Conservation (phyloP, 352 stramenopile species). For the Phytophthora pluvialis region DNA sequence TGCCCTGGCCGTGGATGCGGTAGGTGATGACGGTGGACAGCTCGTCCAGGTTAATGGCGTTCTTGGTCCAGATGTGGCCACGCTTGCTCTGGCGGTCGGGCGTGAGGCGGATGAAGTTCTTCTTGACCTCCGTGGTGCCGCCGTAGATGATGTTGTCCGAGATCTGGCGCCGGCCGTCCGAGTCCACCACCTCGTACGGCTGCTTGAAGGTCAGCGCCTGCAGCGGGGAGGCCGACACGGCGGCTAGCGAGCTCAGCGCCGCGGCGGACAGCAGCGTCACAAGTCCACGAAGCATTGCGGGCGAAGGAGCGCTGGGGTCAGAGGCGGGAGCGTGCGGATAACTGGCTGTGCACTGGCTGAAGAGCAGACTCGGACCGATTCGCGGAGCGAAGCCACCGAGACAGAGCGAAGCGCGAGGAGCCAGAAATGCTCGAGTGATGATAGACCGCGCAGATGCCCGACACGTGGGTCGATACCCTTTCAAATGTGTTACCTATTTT, state of each 20-base stretch:
- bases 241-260: conserved; percentile 30
- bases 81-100: conserved; percentile 83
- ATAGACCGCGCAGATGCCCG: conserved; percentile 12
- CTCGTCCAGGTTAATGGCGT: conserved; percentile 51
- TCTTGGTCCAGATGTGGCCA: conserved; percentile 75
- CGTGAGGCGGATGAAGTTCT: conserved; percentile 85
- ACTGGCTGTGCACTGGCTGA: neutral
- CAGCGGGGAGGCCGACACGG: conserved; percentile 31
- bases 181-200: conserved; percentile 68
- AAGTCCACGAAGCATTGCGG: conserved; percentile 31
- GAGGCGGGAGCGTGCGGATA: neutral
- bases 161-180: conserved; percentile 62
- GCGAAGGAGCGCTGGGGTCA: neutral
- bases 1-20: conserved; percentile 78
- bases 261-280: conserved; percentile 34
- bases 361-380: neutral
- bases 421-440: conserved; percentile 31
- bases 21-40: conserved; percentile 70
- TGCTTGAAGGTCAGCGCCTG: conserved; percentile 62
- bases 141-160: conserved; percentile 59
- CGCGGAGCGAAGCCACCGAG: neutral
- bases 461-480: conserved; percentile 27
- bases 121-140: conserved; percentile 76
- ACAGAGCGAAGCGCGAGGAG: conserved; percentile 1
- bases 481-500: conserved; percentile 14